A percentile compares a stretch with the other conserved stretches of the same genome.
These are phyloP conservation scores for Dacryopinax primogenitus DNA, from an alignment of 768 basidiomycete species.

Conservation along the genomic window DNA sequence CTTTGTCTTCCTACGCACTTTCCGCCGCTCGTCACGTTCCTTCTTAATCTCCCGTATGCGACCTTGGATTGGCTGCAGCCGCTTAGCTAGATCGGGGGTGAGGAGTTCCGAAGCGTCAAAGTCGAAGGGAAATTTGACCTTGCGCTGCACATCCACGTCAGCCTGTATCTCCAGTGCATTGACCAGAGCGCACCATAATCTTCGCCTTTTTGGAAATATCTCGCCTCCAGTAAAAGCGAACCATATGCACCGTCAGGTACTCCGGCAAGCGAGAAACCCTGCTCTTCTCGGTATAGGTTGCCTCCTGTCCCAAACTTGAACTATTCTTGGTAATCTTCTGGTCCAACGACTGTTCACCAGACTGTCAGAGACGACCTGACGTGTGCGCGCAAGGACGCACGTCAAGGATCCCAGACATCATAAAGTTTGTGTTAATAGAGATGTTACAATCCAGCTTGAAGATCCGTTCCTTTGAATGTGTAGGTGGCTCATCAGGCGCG, in stretches of 20 bases:
- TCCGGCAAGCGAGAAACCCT: slow-evolving; percentile 72
- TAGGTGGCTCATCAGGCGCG: slow-evolving; percentile 60
- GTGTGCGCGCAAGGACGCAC: slow-evolving; percentile 32
- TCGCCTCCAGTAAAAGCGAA: slow-evolving; percentile 85
- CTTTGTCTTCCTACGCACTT: slow-evolving; percentile 67
- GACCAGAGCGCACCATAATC: slow-evolving; percentile 58
- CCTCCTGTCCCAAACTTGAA: slow-evolving; percentile 63
- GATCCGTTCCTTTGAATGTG: slow-evolving; percentile 53
- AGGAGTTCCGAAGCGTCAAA: slow-evolving; percentile 74
- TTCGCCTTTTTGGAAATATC: slow-evolving; percentile 91
- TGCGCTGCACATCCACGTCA: slow-evolving; percentile 38
- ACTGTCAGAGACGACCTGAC: neutral
- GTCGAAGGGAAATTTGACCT: slow-evolving; percentile 85
- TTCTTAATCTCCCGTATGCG: slow-evolving; percentile 70
- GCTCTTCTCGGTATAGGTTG: slow-evolving; percentile 66
- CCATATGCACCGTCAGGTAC: slow-evolving; percentile 86
- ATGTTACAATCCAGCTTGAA: slow-evolving; percentile 93
- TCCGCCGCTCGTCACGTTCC: slow-evolving; percentile 69
- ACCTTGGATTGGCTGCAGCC: slow-evolving; percentile 55
- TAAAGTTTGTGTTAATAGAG: slow-evolving; percentile 68
- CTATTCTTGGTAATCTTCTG: slow-evolving; percentile 79
- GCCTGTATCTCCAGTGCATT: neutral
- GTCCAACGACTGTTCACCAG: slow-evolving; percentile 59
- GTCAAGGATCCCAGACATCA: slow-evolving; percentile 72
- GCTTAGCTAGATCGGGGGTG: slow-evolving; percentile 63